phyloP scores from a whole-genome alignment of 2,329 filamentous ascomycete species.

The Fusarium ramigenum region DNA sequence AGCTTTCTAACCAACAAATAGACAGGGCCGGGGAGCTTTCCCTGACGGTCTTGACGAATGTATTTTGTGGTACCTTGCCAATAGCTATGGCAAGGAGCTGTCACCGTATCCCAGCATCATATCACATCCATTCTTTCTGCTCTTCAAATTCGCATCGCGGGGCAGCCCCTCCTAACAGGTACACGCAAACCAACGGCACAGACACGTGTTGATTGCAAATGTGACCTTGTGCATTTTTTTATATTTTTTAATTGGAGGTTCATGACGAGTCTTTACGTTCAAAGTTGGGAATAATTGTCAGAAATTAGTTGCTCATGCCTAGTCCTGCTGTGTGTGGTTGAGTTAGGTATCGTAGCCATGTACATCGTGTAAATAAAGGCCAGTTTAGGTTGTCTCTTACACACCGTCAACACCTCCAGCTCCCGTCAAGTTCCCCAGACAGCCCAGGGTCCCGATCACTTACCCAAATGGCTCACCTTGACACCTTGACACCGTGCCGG shows the following conservation, averaged over 20 bases:
- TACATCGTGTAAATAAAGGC: not conserved
- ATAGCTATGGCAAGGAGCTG: slow-evolving; percentile 11
- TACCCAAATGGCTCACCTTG: slow-evolving; percentile 5
- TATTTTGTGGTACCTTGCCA: not conserved
- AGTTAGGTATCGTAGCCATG: not conserved
- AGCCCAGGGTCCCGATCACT: not conserved
- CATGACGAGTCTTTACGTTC: not conserved
- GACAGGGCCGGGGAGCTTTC: not conserved
- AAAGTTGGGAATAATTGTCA: slow-evolving; percentile 12
- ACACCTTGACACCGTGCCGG: not conserved
- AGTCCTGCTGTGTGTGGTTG: not conserved
- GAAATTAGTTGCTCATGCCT: not conserved
- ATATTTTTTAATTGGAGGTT: not conserved
- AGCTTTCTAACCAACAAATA: not conserved
- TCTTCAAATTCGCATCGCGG: slow-evolving; percentile 7
- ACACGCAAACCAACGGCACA: slow-evolving; percentile 40
- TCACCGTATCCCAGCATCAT: slow-evolving; percentile 12
- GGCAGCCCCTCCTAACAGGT: slow-evolving; percentile 23
- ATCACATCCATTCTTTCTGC: slow-evolving; percentile 4
- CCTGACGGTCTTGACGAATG: not conserved
- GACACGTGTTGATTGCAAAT: slow-evolving; percentile 40
- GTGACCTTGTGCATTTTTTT: slow-evolving; percentile 34
- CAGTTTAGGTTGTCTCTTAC: not conserved
- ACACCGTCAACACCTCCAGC: slow-evolving; percentile 1
- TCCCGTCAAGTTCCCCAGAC: slow-evolving; percentile 3